Percentiles rank a stretch among this genome's conserved stretches.
Evolutionary conservation across 371 early-diverging fungal genomes (phyloP).

Genomic region (Rhizopus arrhizus): DNA sequence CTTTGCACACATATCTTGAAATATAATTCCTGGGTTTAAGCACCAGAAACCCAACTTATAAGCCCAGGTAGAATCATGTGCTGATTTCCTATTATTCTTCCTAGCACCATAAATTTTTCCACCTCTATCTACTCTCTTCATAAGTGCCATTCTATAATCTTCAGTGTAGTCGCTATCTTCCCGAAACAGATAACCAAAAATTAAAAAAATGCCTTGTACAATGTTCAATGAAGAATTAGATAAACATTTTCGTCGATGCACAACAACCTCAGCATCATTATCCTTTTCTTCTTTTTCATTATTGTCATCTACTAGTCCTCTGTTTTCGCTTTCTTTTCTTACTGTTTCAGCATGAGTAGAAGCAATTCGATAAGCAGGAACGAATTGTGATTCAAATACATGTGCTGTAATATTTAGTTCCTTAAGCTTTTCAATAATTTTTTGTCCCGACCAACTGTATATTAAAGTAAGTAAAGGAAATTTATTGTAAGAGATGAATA

Average conservation of each 20-base stretch:
- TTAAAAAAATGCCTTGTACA: slow-evolving; percentile 33
- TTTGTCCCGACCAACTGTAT: slow-evolving; percentile 40
- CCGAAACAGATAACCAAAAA: slow-evolving; percentile 41
- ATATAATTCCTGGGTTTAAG: slow-evolving; percentile 67
- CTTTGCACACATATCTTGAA: slow-evolving; percentile 47
- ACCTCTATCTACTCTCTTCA: slow-evolving; percentile 26
- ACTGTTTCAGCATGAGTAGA: slow-evolving; percentile 29
- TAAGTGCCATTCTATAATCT: slow-evolving; percentile 52
- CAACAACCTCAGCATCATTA: background rate
- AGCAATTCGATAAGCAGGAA: slow-evolving; percentile 31
- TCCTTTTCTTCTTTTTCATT: background rate
- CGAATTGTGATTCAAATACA: slow-evolving; percentile 17
- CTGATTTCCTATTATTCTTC: background rate
- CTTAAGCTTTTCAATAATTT: slow-evolving; percentile 32
- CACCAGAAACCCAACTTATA: slow-evolving; percentile 40
- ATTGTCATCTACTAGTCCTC: background rate
- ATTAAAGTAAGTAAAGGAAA: background rate
- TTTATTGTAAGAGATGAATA: background rate
- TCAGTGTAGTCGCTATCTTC: slow-evolving; percentile 28
- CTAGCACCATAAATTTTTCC: background rate
- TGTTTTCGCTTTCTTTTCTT: slow-evolving; percentile 29
- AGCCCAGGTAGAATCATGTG: slow-evolving; percentile 13
- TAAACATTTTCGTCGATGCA: slow-evolving; percentile 13
- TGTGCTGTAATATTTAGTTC: slow-evolving; percentile 24
- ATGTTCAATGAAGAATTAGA: slow-evolving; percentile 11